Evolutionary conservation across 495 filamentous ascomycete species (phyloP).

Genomic region (Xylaria longipes): DNA sequence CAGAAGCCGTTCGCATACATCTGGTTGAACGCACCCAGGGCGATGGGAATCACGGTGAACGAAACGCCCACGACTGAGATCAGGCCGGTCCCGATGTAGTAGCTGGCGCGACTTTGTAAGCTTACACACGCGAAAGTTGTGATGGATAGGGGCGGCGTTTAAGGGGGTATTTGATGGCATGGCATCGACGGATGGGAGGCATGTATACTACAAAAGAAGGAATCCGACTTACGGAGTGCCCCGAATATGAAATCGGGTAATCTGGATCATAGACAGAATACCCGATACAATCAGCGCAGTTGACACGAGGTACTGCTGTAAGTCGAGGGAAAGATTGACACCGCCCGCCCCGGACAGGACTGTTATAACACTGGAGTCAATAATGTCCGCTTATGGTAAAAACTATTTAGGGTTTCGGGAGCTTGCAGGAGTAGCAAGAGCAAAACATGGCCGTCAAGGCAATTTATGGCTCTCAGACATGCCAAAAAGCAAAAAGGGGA

Average conservation of each 20-base stretch:
- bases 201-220: not conserved
- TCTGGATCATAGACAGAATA: conserved; percentile 79
- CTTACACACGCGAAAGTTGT: not conserved
- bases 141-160: not conserved
- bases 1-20: conserved; percentile 88
- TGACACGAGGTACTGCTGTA: conserved; percentile 81
- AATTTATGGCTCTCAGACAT: too few species aligned
- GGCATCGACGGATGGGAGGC: not conserved
- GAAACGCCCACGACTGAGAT: conserved; percentile 91
- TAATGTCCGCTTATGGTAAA: too few species aligned
- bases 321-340: conserved; percentile 66
- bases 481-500: too few species aligned
- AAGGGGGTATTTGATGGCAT: not conserved
- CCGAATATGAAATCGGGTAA: conserved; percentile 81
- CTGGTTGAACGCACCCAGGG: conserved; percentile 75
- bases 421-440: too few species aligned
- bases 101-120: conserved; percentile 35
- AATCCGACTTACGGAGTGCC: conserved; percentile 66
- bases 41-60: conserved; percentile 87
- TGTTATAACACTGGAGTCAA: too few species aligned
- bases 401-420: too few species aligned
- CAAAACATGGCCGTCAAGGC: too few species aligned
- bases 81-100: conserved; percentile 86
- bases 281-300: conserved; percentile 89
- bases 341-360: conserved; percentile 69